Base-by-base conservation (phyloP, 306 rosid species). In the Dryas drummondii region DNA sequence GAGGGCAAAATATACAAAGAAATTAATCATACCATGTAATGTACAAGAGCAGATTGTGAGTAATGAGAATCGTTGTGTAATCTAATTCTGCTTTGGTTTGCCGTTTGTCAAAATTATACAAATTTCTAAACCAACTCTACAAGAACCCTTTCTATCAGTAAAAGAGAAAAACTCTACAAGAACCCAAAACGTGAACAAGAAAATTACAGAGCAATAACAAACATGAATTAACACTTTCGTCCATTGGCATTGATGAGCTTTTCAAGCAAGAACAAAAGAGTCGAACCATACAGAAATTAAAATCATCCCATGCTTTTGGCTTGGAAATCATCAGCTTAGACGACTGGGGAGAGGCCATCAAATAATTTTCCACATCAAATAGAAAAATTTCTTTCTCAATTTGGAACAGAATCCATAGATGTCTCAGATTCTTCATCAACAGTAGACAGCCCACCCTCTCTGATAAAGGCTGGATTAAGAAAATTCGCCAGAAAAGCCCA, bases 401-500 rank as follows among this genome's bases (percentile, higher is more conserved):
- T 81, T 71, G 52, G 84, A 77, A 81, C 60, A 17, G 56, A 40
- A 61, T 68, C 72, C 0, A 52, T 26, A 4, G 61, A 66, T 48
- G 90, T 81, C 88, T 88, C 96, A 27, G 83, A 75, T 54, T 79
- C 97, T 87, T 91, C 98, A 72, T 87, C 70, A 58, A 94, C 97
- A 27, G 93, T 87, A 42, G 91, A 89, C 79, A 90, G 96, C 32
- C 86, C 76, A 9, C 86, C 97, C 69, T 89, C 93, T 61, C 79
- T 79, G 73, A 87, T 82, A 74, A 88, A 90, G 68, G 81, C 16
- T 4, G 96, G 97, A 81, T 90, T 88, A 65, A 94, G 97, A 82
- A 94, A 94, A 85, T 90, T 94, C 0, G 93, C 94, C 16, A 94
- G 87, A 76, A 94, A 91, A 22, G 91, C 93, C 98, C 98, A 94